Base-by-base conservation (phyloP, 352 stramenopile genomes). In the Pythium biforme region DNA sequence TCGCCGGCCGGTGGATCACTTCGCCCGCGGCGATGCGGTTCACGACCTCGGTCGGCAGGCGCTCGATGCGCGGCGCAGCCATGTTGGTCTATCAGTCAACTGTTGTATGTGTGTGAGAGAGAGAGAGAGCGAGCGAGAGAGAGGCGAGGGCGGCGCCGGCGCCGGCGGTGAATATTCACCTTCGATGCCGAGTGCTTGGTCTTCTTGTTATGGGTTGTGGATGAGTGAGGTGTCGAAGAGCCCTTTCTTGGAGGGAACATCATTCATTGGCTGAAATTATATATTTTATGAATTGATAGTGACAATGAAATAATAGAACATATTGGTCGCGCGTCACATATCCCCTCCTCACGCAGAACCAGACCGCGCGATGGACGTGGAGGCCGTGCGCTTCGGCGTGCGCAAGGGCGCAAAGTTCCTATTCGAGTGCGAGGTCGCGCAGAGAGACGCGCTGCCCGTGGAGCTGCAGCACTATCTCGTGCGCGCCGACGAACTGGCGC, bases 21-120 rank as follows among this genome's bases (percentile, higher is more conserved):
- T 99, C 97, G 41, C 97, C 85, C 15, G 85, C 83, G 8, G 94
- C 94, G 62, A 98, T 98, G 62, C 91, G 90, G 79, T 98, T 98
- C 59, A 98, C 89, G n/a, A 98, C 94, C 46, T 94, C 81, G 23
- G 92, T 69, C 49, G 85, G 79, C 27, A 98, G 76, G 8, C 93
- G 91, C 65, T 96, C 66, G 63, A 98, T 98, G 45, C 76, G 83
- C n/a, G n/a, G n/a, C 47, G 39, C 48, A 3, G 37, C 50, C 59
- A 66, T 66, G 29, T 34, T 10, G 4, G 29, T 34, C 29, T 34
- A 34, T 34, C 29, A 10, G 4, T 34, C 29, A 4, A n/a, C n/a
- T n/a, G n/a, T n/a, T n/a, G n/a, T n/a, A n/a, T n/a, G n/a, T n/a
- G n/a, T n/a, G n/a, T n/a, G n/a, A n/a, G n/a, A n/a, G n/a, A n/a